Evolutionary conservation across 2,329 filamentous ascomycete species (phyloP).

Genomic region (Arthroderma sp.): DNA sequence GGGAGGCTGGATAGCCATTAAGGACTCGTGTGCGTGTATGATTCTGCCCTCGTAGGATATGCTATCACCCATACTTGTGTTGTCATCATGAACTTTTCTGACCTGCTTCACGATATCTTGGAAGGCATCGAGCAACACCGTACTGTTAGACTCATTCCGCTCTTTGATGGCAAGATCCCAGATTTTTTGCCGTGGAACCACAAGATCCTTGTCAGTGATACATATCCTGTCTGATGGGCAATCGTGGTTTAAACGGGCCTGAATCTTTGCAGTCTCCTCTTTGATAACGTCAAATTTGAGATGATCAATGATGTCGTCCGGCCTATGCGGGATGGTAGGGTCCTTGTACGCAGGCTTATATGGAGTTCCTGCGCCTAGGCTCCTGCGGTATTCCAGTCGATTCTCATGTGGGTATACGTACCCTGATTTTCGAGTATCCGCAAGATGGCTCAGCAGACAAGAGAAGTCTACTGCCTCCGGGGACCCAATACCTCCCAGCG

Average conservation of each 20-base stretch:
- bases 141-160: background rate
- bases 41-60: constrained; percentile 18
- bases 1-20: constrained; percentile 24
- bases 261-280: constrained; percentile 20
- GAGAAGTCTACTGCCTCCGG: constrained; percentile 28
- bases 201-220: constrained; percentile 27
- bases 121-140: constrained; percentile 15
- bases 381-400: constrained; percentile 29
- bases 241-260: constrained; percentile 22
- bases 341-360: constrained; percentile 31
- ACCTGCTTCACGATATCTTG: constrained; percentile 17
- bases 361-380: constrained; percentile 17
- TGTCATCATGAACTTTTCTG: constrained; percentile 8
- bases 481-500: constrained; percentile 34
- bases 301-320: constrained; percentile 33
- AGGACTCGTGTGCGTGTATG: constrained; percentile 20
- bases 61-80: background rate
- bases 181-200: constrained; percentile 23
- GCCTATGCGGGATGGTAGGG: constrained; percentile 15
- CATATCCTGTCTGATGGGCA: constrained; percentile 17
- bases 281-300: constrained; percentile 33
- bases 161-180: constrained; percentile 14
- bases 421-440: constrained; percentile 37
- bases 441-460: constrained; percentile 34
- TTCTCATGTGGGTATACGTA: constrained; percentile 30